Evolutionary conservation across 2,329 filamentous ascomycete genomes (phyloP), one percentile per base, ranked within the genome.

Genomic region (Chaetomium sp.): DNA sequence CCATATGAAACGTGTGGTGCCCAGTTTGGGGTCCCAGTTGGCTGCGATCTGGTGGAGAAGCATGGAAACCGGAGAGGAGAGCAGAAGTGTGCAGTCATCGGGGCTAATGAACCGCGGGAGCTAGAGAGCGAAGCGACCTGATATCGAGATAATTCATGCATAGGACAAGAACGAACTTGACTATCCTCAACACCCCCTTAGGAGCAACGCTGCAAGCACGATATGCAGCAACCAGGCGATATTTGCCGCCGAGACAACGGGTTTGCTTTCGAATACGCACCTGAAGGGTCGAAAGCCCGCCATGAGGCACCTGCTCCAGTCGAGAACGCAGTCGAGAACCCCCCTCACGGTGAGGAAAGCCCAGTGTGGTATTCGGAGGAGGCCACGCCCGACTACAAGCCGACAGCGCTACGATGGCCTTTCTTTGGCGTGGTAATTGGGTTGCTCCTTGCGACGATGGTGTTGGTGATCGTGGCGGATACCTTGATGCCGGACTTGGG

Each of bases 321-420:
- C 19, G 19, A 27, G 19, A 27, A 27, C 19, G 19, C 42, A 36
- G 10, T 36, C 11, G 54, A 59, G 55, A 41, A 57, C 54, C 12
- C 40, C 6, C 4, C 41, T 12, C 7, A 32, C 14, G 49, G 50
- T n/a, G 2, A 41, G 51, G 5, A 40, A 51, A 1, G 53, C 35
- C 47, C 59, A 4, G 47, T 49, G 2, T 59, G 59, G 59, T 50
- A 44, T n/a, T 33, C 55, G 3, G 49, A 27, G 1, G 32, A 35
- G 37, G 37, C 37, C 44, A 45, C 50, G n/a, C 64, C 66, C 1
- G 62, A 67, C 59, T 70, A 71, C 59, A 66, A 66, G 52, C 69
- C 69, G 1, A 67, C 61, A 48, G 60, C 69, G 14, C 54, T 71
- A 52, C 62, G 63, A 56, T 70, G 69, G 68, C 68, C 67, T 2